Conservation (phyloP, 1,284 basidiomycete species). For the Rhizopogon parksii region DNA sequence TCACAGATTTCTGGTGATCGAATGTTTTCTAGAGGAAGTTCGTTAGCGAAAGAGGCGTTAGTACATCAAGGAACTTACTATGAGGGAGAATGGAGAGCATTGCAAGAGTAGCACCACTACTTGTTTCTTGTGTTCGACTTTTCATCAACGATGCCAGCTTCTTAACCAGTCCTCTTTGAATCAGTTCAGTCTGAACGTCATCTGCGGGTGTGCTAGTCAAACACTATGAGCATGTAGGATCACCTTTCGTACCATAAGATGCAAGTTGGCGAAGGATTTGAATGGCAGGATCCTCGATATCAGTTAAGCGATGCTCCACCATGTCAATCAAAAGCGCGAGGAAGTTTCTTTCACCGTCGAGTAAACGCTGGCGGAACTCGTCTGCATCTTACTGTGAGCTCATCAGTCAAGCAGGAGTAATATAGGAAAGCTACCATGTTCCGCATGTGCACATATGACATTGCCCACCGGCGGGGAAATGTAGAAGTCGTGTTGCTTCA, state of each 20-base stretch:
- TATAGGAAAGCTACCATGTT: not conserved
- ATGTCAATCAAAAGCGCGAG: conserved; percentile 2
- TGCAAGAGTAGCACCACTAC: conserved; percentile 2
- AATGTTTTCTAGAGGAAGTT: not conserved
- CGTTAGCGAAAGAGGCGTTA: not conserved
- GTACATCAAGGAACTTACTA: not conserved
- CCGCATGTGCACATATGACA: conserved; percentile 2
- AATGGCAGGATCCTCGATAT: conserved; percentile 6
- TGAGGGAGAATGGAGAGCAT: not conserved
- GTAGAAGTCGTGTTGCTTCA: conserved; percentile 4
- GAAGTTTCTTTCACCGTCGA: not conserved
- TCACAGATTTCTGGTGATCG: not conserved
- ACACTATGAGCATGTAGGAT: too few relatives aligned
- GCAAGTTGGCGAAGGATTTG: conserved; percentile 3
- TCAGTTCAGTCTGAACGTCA: conserved; percentile 1
- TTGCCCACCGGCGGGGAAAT: conserved; percentile 4
- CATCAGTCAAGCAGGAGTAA: not conserved
- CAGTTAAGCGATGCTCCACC: conserved; percentile 3
- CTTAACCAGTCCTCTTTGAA: not conserved
- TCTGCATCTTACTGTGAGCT: not conserved
- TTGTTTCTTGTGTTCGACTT: not conserved
- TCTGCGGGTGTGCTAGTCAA: not conserved
- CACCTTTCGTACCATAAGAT: not conserved
- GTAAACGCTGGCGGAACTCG: not conserved
- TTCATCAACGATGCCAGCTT: not conserved